phyloP scores from a whole-genome alignment of 129 eudicot genomes.

The Flaveria trinervia region DNA sequence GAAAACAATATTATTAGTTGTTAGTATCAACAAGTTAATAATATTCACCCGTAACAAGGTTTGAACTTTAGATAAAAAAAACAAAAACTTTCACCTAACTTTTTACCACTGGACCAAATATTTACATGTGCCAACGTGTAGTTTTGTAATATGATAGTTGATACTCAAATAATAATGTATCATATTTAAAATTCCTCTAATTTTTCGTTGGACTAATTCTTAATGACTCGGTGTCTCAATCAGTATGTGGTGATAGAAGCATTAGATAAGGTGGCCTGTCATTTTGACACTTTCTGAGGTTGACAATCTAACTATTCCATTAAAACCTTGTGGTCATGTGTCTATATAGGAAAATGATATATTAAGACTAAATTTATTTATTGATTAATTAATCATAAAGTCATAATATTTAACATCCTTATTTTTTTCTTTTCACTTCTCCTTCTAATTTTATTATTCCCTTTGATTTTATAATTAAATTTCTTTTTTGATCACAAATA shows the following conservation, averaged over 20 bases:
- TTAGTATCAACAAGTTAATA: too few species aligned
- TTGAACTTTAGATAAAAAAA: too few species aligned
- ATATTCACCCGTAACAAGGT: too few species aligned
- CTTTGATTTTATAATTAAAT: too few species aligned
- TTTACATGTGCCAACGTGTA: background rate
- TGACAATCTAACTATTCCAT: conserved; percentile 11
- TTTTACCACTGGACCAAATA: too few species aligned
- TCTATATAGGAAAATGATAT: background rate
- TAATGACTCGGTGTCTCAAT: conserved; percentile 19
- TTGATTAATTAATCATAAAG: too few species aligned
- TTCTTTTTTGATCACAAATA: too few species aligned
- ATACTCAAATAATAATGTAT: background rate
- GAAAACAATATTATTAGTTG: too few species aligned
- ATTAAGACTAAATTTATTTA: background rate
- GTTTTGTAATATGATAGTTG: background rate
- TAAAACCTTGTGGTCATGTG: background rate
- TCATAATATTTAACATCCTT: too few species aligned
- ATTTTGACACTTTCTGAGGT: conserved; percentile 18
- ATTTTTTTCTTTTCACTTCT: too few species aligned
- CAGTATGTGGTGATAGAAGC: conserved; percentile 19
- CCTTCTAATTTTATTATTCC: too few species aligned
- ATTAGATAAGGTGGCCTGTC: conserved; percentile 18
- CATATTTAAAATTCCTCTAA: background rate
- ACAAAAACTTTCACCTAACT: too few species aligned
- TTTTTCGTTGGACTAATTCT: background rate